Base-by-base conservation (phyloP, 805 yeast genomes). In the Komagataella ulmi region DNA sequence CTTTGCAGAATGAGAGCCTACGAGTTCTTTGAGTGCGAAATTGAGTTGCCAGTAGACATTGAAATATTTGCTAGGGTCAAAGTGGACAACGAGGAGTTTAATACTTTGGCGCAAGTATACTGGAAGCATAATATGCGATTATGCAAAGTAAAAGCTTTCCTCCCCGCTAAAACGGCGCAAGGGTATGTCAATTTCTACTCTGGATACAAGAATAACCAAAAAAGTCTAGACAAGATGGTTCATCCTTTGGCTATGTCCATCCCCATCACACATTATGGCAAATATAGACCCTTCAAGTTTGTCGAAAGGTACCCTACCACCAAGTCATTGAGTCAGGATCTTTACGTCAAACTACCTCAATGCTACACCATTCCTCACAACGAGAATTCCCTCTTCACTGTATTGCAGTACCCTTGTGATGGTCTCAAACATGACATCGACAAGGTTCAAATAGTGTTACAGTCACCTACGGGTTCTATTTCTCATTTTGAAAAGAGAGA, bases 331-430 rank as follows among this genome's bases (percentile, higher is more conserved):
- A 73, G 74, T 47, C 79, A 82, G 54, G 99, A 91, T 63, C 65
- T 88, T 49, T 93, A 91, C 65, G 77, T 93, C 53, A 74, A 79
- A 51, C 88, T 85, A 56, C 99, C 99, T 1, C 98, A 91, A 64
- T 77, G 83, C 55, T 77, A 75, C 57, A 72, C 76, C 53, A 66
- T 93, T 49, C 67, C 74, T 7, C 68, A 67, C 17, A 79, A 79
- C 18, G 79, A 77, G 52, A 74, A 79, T 6, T 87, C 87, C 59
- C 75, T 71, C 49, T 90, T 91, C 62, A 77, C 73, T 53, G 65
- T 88, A 40, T 65, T 73, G 14, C 88, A 82, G 58, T 79, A 79
- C 55, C 85, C 86, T 7, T 70, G 80, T 51, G 47, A 51, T 53
- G 50, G 50, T 50, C 48, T 40, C 48, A 47, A 47, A 52, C 30